These are phyloP conservation scores for Aspergillus heteromorphus DNA, from an alignment of 495 filamentous ascomycete genomes.

Conservation along the genomic window DNA sequence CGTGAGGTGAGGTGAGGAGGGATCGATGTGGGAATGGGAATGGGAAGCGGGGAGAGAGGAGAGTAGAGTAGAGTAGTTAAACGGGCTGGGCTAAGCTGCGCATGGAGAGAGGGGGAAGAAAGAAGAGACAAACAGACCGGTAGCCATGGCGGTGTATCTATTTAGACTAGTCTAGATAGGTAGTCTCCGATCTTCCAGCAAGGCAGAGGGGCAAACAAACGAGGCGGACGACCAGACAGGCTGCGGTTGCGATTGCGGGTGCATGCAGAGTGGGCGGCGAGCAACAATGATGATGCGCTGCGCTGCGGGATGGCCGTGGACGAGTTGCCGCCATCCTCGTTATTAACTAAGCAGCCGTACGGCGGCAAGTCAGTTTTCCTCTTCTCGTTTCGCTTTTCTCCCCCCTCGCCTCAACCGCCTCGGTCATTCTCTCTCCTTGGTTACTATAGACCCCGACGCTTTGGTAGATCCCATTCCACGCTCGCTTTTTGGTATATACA, in stretches of 20 bases:
- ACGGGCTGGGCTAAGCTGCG: too few relatives aligned
- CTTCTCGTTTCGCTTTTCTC: not conserved
- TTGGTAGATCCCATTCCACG: not conserved
- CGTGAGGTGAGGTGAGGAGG: not conserved
- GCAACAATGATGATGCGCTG: not conserved
- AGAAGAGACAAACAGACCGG: conserved; percentile 4
- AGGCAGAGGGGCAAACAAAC: not conserved
- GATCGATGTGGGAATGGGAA: not conserved
- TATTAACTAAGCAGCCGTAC: conserved; percentile 16
- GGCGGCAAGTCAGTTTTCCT: conserved; percentile 7
- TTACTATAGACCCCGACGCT: not conserved
- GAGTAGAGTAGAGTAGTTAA: too few relatives aligned
- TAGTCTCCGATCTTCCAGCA: too few relatives aligned
- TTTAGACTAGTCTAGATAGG: too few relatives aligned
- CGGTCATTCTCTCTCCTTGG: not conserved
- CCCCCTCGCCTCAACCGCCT: conserved; percentile 4
- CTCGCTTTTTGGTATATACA: conserved; percentile 3
- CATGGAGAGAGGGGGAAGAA: not conserved
- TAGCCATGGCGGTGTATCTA: conserved; percentile 2
- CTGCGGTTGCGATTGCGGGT: not conserved
- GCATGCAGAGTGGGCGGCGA: not conserved
- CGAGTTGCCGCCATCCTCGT: not conserved
- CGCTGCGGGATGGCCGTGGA: not conserved
- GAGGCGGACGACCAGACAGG: not conserved
- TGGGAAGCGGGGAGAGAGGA: not conserved